phyloP scores from a whole-genome alignment of 2,329 filamentous ascomycete species.

The Verticillium nubilum region DNA sequence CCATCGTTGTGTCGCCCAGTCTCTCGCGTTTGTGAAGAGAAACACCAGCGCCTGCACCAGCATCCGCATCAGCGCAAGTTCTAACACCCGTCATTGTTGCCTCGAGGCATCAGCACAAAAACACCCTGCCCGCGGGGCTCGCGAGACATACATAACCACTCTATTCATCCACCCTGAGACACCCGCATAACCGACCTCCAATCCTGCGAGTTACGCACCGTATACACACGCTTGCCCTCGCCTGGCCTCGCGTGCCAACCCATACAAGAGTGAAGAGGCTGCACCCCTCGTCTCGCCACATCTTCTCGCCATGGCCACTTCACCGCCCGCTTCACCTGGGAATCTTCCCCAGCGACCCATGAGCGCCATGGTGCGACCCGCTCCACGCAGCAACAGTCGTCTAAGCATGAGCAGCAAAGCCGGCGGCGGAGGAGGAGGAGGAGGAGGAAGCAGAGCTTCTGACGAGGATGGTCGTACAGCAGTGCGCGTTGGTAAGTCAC shows the following conservation, averaged over 20 bases:
- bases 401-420: constrained; percentile 77
- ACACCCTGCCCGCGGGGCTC: background rate
- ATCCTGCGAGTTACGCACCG: background rate
- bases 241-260: background rate
- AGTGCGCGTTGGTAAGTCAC: constrained; percentile 86
- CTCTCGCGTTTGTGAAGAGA: background rate
- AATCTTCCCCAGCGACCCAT: constrained; percentile 61
- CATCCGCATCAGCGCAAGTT: background rate
- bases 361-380: constrained; percentile 73
- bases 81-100: background rate
- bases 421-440: constrained; percentile 62
- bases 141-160: background rate
- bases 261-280: constrained; percentile 1
- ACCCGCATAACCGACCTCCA: constrained; percentile 5
- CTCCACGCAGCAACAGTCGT: constrained; percentile 72
- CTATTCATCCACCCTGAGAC: constrained; percentile 6
- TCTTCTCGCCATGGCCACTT: constrained; percentile 52
- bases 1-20: background rate
- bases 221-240: background rate
- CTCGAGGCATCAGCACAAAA: background rate
- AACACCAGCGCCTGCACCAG: background rate
- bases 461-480: constrained; percentile 88
- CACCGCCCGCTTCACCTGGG: constrained; percentile 63
- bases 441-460: constrained; percentile 72
- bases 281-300: constrained; percentile 9